These are phyloP conservation scores for Astrothelium subdiscretum DNA, from an alignment of 495 filamentous ascomycete genomes.

Conservation along the genomic window DNA sequence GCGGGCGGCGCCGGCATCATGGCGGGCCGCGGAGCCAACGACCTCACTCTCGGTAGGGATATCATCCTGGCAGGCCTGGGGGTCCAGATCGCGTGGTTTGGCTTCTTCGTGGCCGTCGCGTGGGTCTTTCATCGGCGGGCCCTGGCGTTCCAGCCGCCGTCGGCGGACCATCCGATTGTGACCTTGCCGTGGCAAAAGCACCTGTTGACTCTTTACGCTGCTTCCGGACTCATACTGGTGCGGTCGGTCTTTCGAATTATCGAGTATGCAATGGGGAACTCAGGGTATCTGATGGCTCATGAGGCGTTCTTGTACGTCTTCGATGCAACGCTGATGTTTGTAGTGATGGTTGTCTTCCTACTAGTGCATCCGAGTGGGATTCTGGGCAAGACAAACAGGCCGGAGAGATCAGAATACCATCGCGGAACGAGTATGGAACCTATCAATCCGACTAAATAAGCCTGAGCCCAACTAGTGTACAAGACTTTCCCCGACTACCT, in stretches of 20 bases:
- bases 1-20: constrained; percentile 31
- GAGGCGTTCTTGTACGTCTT: constrained; percentile 56
- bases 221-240: constrained; percentile 45
- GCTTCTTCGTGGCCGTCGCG: constrained; percentile 31
- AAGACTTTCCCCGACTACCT: too few relatives aligned
- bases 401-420: neutral
- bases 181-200: constrained; percentile 37
- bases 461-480: too few relatives aligned
- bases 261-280: constrained; percentile 48
- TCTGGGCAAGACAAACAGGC: neutral
- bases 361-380: constrained; percentile 32
- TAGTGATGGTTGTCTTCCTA: constrained; percentile 39
- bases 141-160: neutral
- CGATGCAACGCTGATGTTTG: constrained; percentile 48
- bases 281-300: constrained; percentile 38
- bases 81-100: constrained; percentile 35
- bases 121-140: constrained; percentile 31
- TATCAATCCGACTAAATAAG: neutral
- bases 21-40: constrained; percentile 20
- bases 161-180: neutral
- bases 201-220: constrained; percentile 41
- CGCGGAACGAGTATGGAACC: neutral
- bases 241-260: constrained; percentile 50
- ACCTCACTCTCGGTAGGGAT: constrained; percentile 10
- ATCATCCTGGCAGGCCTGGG: constrained; percentile 33